phyloP scores from a whole-genome alignment of 2,329 filamentous ascomycete genomes.

The Fusarium miscanthi region DNA sequence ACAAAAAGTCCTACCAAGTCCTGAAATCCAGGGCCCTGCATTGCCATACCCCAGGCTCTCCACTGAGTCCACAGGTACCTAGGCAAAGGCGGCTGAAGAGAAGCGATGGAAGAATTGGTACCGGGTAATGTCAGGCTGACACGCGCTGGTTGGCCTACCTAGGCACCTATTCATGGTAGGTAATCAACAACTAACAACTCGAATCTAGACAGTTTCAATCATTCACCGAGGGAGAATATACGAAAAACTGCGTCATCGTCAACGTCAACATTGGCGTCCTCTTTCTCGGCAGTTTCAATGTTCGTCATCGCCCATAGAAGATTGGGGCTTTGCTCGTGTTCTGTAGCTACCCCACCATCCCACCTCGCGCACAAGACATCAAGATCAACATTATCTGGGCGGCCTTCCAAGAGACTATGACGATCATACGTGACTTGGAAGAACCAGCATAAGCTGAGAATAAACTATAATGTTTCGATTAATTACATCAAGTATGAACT shows the following conservation, averaged over 20 bases:
- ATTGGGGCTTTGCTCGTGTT: constrained; percentile 14
- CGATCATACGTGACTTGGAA: too few relatives aligned
- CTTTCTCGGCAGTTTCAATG: not conserved
- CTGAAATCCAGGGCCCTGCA: constrained; percentile 10
- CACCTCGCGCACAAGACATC: not conserved
- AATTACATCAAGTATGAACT: not conserved
- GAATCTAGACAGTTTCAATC: not conserved
- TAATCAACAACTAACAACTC: not conserved
- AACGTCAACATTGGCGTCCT: not conserved
- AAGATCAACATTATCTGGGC: not conserved
- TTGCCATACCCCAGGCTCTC: not conserved
- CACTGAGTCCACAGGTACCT: not conserved
- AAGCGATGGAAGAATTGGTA: not conserved
- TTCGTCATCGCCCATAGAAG: not conserved
- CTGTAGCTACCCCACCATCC: constrained; percentile 10
- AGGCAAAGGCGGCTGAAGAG: not conserved
- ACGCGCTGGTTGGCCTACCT: not conserved
- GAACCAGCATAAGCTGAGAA: not conserved
- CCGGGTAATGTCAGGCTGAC: not conserved
- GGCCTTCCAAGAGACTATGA: not conserved
- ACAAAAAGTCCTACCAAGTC: constrained; percentile 26
- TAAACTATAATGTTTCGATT: not conserved
- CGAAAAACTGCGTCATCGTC: not conserved
- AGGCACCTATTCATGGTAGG: not conserved
- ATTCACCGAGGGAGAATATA: not conserved